Evolutionary conservation across 2,329 filamentous ascomycete species (phyloP), one percentile per base, ranked within the genome.

Genomic region (Penicillium janthinellum): DNA sequence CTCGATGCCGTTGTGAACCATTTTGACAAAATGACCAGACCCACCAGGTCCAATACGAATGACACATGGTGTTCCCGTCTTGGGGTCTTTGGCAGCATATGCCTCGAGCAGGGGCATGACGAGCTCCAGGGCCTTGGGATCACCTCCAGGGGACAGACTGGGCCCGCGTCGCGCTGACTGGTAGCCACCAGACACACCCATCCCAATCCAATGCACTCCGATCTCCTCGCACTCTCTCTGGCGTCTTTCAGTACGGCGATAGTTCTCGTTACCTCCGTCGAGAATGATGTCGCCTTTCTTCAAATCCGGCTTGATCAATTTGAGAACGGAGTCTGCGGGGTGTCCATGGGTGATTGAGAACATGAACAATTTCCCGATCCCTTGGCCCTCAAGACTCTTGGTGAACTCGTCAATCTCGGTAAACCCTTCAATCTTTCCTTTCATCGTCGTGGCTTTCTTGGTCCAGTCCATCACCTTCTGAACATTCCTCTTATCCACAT

Each of bases 1-100:
- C 70, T 91, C 88, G 61, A 91, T 90, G 1, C 88, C 88, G 64
- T 91, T 90, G 70, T 91, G 88, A 4, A 90, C 82, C 87, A 90
- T 91, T 77, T 91, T 91, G 42, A 90, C 86, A 67, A 88, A 91
- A 71, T 91, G 88, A 0, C 88, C 88, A 1, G 84, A 82, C 1
- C 88, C 88, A 0, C 84, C 84, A 1, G 83, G 82, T 0, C 88
- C 88, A 49, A 88, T 80, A 28, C 81, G 79, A 0, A 77, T 83
- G 0, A 88, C 86, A 65, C 88, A 90, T 0, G 87, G 81, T 11
- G 79, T 81, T 0, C 85, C 85, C 4, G 84, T 77, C 59, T 73
- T 74, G 38, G 77, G 76, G 57, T 88, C 86, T 66, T 88, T 89
- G 0, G 88, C 88, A 0, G 88, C 83, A 48, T 89, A 82, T 42